Conservation (phyloP, 2,329 filamentous ascomycete species). For the Didymella glomerata region DNA sequence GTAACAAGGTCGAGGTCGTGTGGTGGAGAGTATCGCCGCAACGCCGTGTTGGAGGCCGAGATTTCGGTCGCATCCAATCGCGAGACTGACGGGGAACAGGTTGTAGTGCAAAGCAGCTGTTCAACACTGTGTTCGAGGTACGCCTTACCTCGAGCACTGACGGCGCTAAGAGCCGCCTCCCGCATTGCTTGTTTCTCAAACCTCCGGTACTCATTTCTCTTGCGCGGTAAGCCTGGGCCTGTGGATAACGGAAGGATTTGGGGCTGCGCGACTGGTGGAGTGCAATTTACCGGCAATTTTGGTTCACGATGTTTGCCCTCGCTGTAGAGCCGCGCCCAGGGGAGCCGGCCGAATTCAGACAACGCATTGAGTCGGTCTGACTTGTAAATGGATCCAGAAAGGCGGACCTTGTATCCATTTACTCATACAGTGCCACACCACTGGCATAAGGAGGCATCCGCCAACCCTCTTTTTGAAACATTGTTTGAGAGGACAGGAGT, state of each 20-base stretch:
- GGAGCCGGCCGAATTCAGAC: not conserved
- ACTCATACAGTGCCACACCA: not conserved
- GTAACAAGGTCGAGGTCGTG: not conserved
- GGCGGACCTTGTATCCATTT: not conserved
- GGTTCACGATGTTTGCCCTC: not conserved
- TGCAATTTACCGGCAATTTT: slow-evolving; percentile 9
- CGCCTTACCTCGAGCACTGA: not conserved
- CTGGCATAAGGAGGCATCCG: not conserved
- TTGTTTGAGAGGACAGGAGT: too few relatives aligned
- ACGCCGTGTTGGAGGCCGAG: not conserved
- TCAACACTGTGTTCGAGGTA: not conserved
- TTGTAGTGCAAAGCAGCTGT: not conserved
- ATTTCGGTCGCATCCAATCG: not conserved
- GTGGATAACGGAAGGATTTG: slow-evolving; percentile 5
- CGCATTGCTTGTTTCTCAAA: slow-evolving; percentile 9
- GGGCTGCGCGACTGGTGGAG: slow-evolving; percentile 8
- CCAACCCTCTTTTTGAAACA: not conserved
- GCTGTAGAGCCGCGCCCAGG: not conserved
- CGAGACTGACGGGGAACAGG: not conserved
- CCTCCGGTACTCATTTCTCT: slow-evolving; percentile 1
- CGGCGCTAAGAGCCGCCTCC: slow-evolving; percentile 3
- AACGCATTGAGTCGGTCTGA: slow-evolving; percentile 8
- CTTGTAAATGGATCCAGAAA: not conserved
- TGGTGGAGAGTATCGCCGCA: not conserved
- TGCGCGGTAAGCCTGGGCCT: not conserved